Base-by-base conservation (phyloP, 2,329 filamentous ascomycete genomes). In the Colletotrichum tofieldiae region DNA sequence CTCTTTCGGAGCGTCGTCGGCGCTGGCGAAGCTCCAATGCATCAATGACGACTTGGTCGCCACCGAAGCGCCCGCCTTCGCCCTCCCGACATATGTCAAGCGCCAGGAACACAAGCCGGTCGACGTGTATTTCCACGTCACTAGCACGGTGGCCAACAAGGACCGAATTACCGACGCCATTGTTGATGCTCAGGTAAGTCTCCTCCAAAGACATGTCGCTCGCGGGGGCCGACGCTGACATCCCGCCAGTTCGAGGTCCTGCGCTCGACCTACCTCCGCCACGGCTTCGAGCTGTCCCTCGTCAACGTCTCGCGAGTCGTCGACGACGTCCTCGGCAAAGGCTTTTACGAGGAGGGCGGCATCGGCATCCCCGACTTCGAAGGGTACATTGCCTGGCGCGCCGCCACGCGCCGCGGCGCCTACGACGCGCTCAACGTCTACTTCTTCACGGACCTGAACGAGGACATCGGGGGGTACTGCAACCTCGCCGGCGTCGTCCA, bases 71-170 rank as follows among this genome's bases (percentile, higher is more conserved):
- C 69, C 69, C n/a, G 26, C 14, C 16, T 29, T 35, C 18, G 14
- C 51, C 4, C 20, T 72, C 3, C 65, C 68, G 2, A 20, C 45
- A 1, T 60, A 69, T 5, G 65, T 63, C 1, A 72, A 69, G 65
- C 65, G 69, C 1, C 56, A 69, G 29, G 69, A 72, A n/a, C 26
- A 52, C 1, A 72, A 63, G 35, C 80, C 76, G 35, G 77, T 75
- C 0, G 77, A 74, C 9, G 84, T 82, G 3, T 86, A 85, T 63
- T 86, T 86, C 79, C 83, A 90, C 2, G 85, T 86, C 81, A 91
- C 84, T 58, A 92, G 82, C 51, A 82, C 59, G 3, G 76, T 76
- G n/a, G 86, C 88, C 0, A 91, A 68, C 59, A 18, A 68, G 69
- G 35, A 47, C 37, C 62, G 65, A 9, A 69, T 72, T 29, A 68